Evolutionary conservation across 2,329 filamentous ascomycete species (phyloP), one percentile per base, ranked within the genome.

Genomic region (Colletotrichum echinochloae): DNA sequence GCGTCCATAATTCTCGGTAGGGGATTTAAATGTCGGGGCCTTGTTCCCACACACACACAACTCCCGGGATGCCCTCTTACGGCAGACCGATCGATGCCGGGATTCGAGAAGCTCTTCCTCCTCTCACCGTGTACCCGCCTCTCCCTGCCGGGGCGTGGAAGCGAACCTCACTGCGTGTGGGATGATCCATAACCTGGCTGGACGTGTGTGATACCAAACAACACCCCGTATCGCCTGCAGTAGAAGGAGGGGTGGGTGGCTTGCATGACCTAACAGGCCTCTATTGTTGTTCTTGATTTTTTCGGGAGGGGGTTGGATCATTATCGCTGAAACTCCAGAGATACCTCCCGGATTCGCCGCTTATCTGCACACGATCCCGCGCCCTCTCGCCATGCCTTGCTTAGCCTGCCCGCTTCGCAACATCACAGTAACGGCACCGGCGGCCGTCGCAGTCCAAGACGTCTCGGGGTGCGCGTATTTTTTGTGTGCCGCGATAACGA

Each of bases 181-280:
- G 41, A 44, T n/a, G 28, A 52, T 52, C 8, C 20, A 23, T 41
- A n/a, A 30, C 39, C 56, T 28, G 9, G 41, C 56, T 28, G 9
- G 41, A 28, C 12, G 52, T 20, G 11, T 54, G 26, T 54, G 26
- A 54, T 28, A n/a, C 39, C 52, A 12, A 37, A 26, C 56, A 39
- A 46, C 18, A 59, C 33, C 39, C 30, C 56, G 56, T 39, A 30
- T 55, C 6, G 30, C 20, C 56, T 44, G 37, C 56, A 39, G 56
- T 20, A 46, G 18, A 39, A 14, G 3, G 20, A 37, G 14, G 14
- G 9, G 37, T 14, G 37, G 35, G 37, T 23, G 39, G 11, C 56
- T 60, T 44, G 28, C 26, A 30, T 60, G 26, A 20, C 49, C 49
- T 9, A 52, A 30, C 48, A n/a, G 49, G 26, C 33, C 16, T 28